These are phyloP conservation scores for Boletus holoroseus DNA, from an alignment of 1,284 basidiomycete species.

Conservation along the genomic window DNA sequence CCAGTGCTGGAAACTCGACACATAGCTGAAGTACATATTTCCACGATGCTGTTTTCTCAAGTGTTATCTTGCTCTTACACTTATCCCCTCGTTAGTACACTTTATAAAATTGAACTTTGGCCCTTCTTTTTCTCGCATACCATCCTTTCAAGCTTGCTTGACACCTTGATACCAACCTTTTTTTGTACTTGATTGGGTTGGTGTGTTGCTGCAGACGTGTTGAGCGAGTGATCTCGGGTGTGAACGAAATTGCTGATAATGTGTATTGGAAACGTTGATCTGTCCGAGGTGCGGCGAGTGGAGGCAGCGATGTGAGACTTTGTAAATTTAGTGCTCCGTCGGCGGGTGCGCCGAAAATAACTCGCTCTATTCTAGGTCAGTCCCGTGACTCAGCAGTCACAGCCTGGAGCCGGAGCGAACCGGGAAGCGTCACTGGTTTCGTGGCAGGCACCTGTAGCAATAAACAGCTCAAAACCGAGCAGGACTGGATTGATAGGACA, in stretches of 20 bases:
- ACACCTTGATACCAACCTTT: conserved; percentile 11
- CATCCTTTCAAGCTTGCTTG: background rate
- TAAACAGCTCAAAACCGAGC: no score
- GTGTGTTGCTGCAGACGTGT: background rate
- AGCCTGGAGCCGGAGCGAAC: no score
- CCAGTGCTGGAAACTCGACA: conserved; percentile 9
- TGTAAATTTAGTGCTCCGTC: background rate
- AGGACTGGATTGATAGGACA: background rate
- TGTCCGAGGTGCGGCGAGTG: background rate
- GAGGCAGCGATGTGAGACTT: no score
- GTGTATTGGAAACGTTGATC: background rate
- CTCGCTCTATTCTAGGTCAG: no score
- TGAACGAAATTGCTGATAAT: background rate
- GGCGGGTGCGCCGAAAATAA: conserved; percentile 3
- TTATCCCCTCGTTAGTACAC: background rate
- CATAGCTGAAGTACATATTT: background rate
- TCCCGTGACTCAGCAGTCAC: no score
- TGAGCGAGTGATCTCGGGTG: background rate
- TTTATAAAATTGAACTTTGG: background rate
- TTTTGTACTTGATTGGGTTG: background rate
- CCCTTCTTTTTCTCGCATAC: background rate
- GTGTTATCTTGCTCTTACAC: background rate
- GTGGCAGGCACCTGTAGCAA: background rate
- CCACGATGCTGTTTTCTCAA: background rate
- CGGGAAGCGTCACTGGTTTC: conserved; percentile 13